These are phyloP conservation scores for Ailanthus altissimus DNA, from an alignment of 345 rosid species.

Conservation along the genomic window DNA sequence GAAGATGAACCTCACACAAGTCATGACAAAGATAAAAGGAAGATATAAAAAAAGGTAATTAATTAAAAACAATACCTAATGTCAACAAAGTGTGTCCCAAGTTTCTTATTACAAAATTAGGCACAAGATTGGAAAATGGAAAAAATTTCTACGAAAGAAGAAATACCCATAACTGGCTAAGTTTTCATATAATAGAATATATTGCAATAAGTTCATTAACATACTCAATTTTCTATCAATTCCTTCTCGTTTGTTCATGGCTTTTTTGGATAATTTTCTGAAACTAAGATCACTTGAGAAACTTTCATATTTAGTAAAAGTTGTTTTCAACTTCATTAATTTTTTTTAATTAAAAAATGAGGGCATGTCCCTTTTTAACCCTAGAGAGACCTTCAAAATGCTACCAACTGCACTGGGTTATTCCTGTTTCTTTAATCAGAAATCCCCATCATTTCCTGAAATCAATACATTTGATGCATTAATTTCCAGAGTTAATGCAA, in stretches of 20 bases:
- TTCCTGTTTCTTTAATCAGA: background rate
- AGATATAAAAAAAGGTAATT: background rate
- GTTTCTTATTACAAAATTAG: slow-evolving; percentile 31
- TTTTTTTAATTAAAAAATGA: too few species aligned
- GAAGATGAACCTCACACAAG: background rate
- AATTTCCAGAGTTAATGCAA: background rate
- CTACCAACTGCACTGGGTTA: slow-evolving; percentile 6
- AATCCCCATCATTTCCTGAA: background rate
- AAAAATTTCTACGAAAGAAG: slow-evolving; percentile 16
- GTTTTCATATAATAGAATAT: slow-evolving; percentile 6
- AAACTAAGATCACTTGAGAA: slow-evolving; percentile 13
- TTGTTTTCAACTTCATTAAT: slow-evolving; percentile 10
- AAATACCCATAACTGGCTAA: slow-evolving; percentile 23
- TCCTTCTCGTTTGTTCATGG: slow-evolving; percentile 1
- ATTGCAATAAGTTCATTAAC: slow-evolving; percentile 25
- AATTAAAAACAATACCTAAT: slow-evolving; percentile 1
- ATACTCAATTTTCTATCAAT: background rate
- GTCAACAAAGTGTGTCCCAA: slow-evolving; percentile 22
- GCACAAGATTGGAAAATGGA: slow-evolving; percentile 11
- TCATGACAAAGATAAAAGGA: background rate
- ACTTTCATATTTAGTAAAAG: slow-evolving; percentile 21
- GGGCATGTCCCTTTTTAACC: slow-evolving; percentile 7
- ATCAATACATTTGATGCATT: background rate
- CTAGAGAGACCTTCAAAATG: slow-evolving; percentile 6
- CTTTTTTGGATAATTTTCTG: slow-evolving; percentile 25